These are phyloP conservation scores for Cryphonectria nitschkei DNA, from an alignment of 2,329 filamentous ascomycete species.

Conservation along the genomic window DNA sequence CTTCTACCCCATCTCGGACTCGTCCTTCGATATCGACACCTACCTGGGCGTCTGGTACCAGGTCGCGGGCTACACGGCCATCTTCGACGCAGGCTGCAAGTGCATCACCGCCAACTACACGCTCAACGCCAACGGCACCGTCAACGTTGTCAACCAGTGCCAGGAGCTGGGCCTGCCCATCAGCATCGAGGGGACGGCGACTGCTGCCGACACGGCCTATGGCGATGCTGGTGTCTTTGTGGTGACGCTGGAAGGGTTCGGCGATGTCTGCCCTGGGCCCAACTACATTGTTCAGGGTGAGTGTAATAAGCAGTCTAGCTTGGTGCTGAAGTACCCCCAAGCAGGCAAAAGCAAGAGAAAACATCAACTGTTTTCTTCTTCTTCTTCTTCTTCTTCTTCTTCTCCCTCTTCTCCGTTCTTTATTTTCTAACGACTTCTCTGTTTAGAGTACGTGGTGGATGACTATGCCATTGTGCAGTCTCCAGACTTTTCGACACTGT, in stretches of 20 bases:
- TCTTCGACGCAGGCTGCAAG: constrained; percentile 30
- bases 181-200: constrained; percentile 28
- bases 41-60: constrained; percentile 32
- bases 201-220: constrained; percentile 29
- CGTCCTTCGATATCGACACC: constrained; percentile 28
- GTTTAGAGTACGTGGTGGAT: constrained; percentile 29
- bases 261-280: constrained; percentile 29
- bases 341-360: too few species aligned
- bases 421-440: neutral
- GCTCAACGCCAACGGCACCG: constrained; percentile 30
- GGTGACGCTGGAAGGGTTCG: constrained; percentile 28
- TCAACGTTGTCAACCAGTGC: constrained; percentile 30
- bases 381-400: too few species aligned
- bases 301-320: neutral
- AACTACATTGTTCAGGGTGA: constrained; percentile 34
- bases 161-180: constrained; percentile 27
- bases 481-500: constrained; percentile 29
- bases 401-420: too few species aligned
- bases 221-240: constrained; percentile 30
- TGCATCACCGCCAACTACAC: constrained; percentile 31
- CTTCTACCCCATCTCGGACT: constrained; percentile 31
- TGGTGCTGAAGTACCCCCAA: too few species aligned
- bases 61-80: constrained; percentile 29
- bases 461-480: constrained; percentile 32
- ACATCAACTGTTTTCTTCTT: neutral